Evolutionary conservation across 2,329 filamentous ascomycete genomes (phyloP).

Genomic region (Lachnellula suecica): DNA sequence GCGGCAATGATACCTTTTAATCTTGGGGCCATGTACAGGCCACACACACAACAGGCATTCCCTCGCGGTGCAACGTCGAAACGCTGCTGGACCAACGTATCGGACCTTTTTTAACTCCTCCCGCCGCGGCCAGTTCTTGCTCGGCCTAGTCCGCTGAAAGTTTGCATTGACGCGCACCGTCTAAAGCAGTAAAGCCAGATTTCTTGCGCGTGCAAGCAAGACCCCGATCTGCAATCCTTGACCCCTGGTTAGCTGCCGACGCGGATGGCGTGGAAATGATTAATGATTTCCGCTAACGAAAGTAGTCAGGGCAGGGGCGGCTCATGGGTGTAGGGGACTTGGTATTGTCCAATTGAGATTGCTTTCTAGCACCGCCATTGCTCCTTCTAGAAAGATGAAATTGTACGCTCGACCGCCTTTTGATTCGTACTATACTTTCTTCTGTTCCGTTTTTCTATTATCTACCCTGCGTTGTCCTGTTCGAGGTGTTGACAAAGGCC

Average conservation of each 20-base stretch:
- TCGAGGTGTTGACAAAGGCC: not conserved
- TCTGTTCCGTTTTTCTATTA: slow-evolving; percentile 3
- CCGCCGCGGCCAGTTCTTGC: too few relatives aligned
- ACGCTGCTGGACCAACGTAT: too few relatives aligned
- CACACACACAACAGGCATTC: too few relatives aligned
- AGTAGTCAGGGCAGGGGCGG: not conserved
- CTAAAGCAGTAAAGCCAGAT: too few relatives aligned
- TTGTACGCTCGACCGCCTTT: slow-evolving; percentile 4
- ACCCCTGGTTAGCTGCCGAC: not conserved
- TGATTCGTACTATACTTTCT: slow-evolving; percentile 1
- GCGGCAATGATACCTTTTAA: too few relatives aligned
- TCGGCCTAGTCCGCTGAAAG: too few relatives aligned
- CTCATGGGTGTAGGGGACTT: not conserved
- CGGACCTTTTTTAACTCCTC: too few relatives aligned
- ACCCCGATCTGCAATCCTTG: not conserved
- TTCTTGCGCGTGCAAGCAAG: not conserved
- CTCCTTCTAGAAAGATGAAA: slow-evolving; percentile 3
- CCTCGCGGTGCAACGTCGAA: too few relatives aligned
- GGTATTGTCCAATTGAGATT: slow-evolving; percentile 13
- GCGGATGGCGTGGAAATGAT: not conserved
- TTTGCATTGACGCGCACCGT: too few relatives aligned
- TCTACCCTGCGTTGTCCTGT: not conserved
- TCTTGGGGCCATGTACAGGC: too few relatives aligned
- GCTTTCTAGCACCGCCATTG: slow-evolving; percentile 1
- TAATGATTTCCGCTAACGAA: not conserved